These are phyloP conservation scores for Pleurotus cornucopiae DNA, from an alignment of 768 basidiomycete genomes.

Conservation along the genomic window DNA sequence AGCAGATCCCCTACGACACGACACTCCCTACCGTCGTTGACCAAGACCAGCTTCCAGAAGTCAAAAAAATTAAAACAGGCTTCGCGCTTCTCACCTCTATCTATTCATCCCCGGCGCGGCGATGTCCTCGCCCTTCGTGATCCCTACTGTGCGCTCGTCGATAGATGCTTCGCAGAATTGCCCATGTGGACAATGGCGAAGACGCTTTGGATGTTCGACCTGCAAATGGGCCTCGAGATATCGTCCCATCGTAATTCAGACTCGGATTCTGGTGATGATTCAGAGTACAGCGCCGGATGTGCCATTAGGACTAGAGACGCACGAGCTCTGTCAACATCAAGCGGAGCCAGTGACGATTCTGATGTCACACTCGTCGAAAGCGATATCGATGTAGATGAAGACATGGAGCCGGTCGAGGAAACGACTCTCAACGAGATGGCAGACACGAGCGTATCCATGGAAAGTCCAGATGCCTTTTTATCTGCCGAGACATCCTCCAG, in stretches of 20 bases:
- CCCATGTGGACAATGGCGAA: constrained; percentile 67
- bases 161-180: constrained; percentile 53
- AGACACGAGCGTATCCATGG: neutral
- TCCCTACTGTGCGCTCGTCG: constrained; percentile 50
- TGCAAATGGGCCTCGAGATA: constrained; percentile 34
- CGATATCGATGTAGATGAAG: constrained; percentile 31
- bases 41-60: constrained; percentile 5
- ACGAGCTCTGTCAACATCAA: constrained; percentile 30
- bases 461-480: too few species aligned
- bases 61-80: constrained; percentile 1
- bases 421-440: constrained; percentile 9
- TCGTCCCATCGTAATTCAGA: constrained; percentile 6
- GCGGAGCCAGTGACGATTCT: constrained; percentile 43
- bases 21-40: constrained; percentile 9
- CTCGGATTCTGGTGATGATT: neutral
- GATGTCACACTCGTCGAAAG: constrained; percentile 56
- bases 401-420: constrained; percentile 12
- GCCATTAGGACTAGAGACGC: constrained; percentile 18
- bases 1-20: constrained; percentile 10
- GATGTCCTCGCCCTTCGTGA: constrained; percentile 58
- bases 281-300: constrained; percentile 15
- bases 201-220: constrained; percentile 58
- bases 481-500: neutral
- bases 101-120: constrained; percentile 58
- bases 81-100: constrained; percentile 23